A percentile compares a stretch with the other conserved stretches of the same genome.
phyloP scores from a whole-genome alignment of 2,329 filamentous ascomycete species.

The Pseudopithomyces maydicus region DNA sequence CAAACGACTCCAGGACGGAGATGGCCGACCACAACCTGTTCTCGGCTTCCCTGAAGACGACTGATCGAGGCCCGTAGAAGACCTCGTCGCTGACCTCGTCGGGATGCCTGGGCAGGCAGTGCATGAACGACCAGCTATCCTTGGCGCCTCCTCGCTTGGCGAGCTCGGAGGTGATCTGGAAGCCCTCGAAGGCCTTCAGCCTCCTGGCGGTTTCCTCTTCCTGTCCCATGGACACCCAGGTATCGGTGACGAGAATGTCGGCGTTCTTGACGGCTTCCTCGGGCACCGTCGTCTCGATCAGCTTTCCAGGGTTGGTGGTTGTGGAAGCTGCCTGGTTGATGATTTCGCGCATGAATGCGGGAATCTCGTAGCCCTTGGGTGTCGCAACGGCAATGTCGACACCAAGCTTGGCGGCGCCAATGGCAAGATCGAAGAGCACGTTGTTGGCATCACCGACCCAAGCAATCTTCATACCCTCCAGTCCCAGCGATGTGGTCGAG shows the following conservation, averaged over 20 bases:
- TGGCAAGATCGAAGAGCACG: slow-evolving; percentile 90
- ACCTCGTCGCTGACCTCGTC: slow-evolving; percentile 96
- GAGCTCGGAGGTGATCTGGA: slow-evolving; percentile 87
- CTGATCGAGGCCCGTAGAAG: slow-evolving; percentile 82
- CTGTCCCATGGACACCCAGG: slow-evolving; percentile 98
- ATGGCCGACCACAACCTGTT: slow-evolving; percentile 93
- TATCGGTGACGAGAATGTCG: slow-evolving; percentile 92
- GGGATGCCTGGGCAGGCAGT: slow-evolving; percentile 88
- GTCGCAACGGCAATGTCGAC: slow-evolving; percentile 87
- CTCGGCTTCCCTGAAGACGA: slow-evolving; percentile 94
- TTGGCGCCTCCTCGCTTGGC: slow-evolving; percentile 86
- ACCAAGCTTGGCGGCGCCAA: slow-evolving; percentile 84
- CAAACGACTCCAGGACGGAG: slow-evolving; percentile 81
- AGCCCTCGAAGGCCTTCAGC: slow-evolving; percentile 82
- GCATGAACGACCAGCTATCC: slow-evolving; percentile 95
- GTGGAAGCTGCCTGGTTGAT: slow-evolving; percentile 68
- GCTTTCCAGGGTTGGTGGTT: slow-evolving; percentile 64
- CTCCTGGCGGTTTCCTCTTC: slow-evolving; percentile 81
- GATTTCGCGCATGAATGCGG: slow-evolving; percentile 71
- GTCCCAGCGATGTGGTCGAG: slow-evolving; percentile 61
- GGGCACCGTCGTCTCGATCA: slow-evolving; percentile 77
- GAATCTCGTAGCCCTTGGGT: slow-evolving; percentile 83
- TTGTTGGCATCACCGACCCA: slow-evolving; percentile 99
- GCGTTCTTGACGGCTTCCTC: slow-evolving; percentile 85
- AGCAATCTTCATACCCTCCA: slow-evolving; percentile 86